Conservation (phyloP, 768 basidiomycete genomes). For the Trametes elegans region DNA sequence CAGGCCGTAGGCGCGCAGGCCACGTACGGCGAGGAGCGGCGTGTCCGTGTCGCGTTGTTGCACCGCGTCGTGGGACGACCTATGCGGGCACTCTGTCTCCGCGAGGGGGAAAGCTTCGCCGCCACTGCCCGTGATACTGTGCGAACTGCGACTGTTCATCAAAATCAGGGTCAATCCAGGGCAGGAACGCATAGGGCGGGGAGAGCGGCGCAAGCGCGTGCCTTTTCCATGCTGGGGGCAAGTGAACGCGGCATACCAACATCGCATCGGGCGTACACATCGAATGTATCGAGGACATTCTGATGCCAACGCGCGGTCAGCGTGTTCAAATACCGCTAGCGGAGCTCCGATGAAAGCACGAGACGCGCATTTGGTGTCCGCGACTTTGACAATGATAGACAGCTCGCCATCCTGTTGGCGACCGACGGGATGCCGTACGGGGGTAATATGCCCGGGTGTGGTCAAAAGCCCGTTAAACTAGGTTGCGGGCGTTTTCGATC, state of each 20-base stretch:
- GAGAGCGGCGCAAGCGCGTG: not conserved
- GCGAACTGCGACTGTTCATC: slow-evolving; percentile 3
- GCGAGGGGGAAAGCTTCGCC: not conserved
- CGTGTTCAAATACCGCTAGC: too few relatives aligned
- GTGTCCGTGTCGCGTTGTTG: too few relatives aligned
- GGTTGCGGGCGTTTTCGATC: not conserved
- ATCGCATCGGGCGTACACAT: not conserved
- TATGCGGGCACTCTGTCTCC: too few relatives aligned
- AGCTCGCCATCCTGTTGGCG: too few relatives aligned
- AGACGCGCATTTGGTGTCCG: too few relatives aligned
- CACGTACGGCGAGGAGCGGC: too few relatives aligned
- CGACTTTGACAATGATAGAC: not conserved
- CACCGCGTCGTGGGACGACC: too few relatives aligned
- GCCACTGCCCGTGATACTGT: not conserved
- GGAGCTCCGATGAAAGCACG: too few relatives aligned
- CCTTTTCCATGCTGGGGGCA: too few relatives aligned
- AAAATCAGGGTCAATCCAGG: slow-evolving; percentile 13
- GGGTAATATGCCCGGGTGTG: not conserved
- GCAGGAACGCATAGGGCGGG: not conserved
- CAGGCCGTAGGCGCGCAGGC: too few relatives aligned
- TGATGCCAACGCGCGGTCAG: not conserved
- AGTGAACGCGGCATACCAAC: too few relatives aligned
- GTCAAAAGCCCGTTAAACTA: not conserved
- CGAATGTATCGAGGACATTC: not conserved
- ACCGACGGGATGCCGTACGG: not conserved